A percentile compares a stretch with the other conserved stretches of the same genome.
Conservation (phyloP, 768 basidiomycete genomes). For the Hydnomerulius pinastri region DNA sequence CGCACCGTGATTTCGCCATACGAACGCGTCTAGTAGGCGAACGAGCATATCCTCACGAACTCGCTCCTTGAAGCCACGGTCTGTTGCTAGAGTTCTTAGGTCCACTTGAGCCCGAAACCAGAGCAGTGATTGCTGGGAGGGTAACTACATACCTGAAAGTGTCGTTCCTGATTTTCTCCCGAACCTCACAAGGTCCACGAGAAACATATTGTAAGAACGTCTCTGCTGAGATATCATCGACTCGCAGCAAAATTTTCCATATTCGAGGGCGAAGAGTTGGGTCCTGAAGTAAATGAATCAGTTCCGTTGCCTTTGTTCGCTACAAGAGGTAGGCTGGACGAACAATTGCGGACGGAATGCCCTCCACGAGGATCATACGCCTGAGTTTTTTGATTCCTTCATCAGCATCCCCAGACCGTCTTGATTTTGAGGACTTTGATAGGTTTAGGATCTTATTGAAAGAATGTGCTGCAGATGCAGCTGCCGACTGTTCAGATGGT, state of each 20-base stretch:
- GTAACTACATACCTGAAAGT: constrained; percentile 73
- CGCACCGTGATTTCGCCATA: constrained; percentile 90
- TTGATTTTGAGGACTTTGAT: constrained; percentile 67
- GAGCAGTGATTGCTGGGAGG: background rate
- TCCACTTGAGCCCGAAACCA: constrained; percentile 1
- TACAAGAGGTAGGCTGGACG: constrained; percentile 28
- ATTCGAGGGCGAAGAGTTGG: constrained; percentile 83
- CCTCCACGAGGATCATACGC: constrained; percentile 86
- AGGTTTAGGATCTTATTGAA: constrained; percentile 82
- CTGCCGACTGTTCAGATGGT: constrained; percentile 26
- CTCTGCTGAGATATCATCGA: constrained; percentile 76
- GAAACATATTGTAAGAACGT: constrained; percentile 77
- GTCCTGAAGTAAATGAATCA: constrained; percentile 49
- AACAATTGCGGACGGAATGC: constrained; percentile 79
- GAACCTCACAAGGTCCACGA: constrained; percentile 82
- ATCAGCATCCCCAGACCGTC: constrained; percentile 64
- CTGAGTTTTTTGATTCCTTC: constrained; percentile 86
- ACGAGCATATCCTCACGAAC: constrained; percentile 98
- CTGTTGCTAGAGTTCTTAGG: constrained; percentile 86
- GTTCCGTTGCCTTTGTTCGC: background rate
- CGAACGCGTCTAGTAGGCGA: constrained; percentile 94
- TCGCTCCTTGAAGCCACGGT: constrained; percentile 95
- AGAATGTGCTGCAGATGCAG: constrained; percentile 57
- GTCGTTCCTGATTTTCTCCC: constrained; percentile 94
- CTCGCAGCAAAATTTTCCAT: constrained; percentile 92